These are phyloP conservation scores for Spizellomyces sp. DNA, from an alignment of 192 early-diverging fungal species.

Conservation along the genomic window DNA sequence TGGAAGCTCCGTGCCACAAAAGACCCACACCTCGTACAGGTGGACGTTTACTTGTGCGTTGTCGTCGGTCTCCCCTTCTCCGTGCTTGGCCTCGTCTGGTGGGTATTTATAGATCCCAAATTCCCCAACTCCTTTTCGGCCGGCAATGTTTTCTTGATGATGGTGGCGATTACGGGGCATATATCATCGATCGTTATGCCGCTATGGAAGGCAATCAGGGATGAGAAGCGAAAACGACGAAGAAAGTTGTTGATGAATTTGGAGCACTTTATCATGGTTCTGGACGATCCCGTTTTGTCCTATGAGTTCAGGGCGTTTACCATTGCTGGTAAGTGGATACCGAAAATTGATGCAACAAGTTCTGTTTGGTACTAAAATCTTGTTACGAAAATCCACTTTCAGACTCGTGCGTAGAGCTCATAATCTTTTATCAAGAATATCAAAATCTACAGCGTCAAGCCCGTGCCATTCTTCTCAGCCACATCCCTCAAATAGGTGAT, in stretches of 20 bases:
- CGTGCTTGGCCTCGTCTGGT: not conserved
- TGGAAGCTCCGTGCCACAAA: not conserved
- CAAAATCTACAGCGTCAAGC: constrained; percentile 11
- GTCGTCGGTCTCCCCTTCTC: not conserved
- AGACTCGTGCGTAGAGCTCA: constrained; percentile 7
- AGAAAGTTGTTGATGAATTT: not conserved
- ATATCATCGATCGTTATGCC: not conserved
- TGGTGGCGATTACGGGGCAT: not conserved
- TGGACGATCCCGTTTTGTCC: not conserved
- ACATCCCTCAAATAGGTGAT: not conserved
- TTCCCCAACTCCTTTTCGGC: not conserved
- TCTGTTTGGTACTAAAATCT: no score
- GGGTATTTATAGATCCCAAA: not conserved
- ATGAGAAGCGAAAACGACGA: not conserved
- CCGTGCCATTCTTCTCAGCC: not conserved
- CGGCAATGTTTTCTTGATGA: not conserved
- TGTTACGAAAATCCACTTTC: not conserved
- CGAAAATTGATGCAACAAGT: no score
- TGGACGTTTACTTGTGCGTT: constrained; percentile 6
- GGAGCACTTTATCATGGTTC: not conserved
- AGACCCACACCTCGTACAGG: not conserved
- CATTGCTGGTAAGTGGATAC: not conserved
- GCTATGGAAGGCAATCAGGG: not conserved
- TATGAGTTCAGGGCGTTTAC: not conserved
- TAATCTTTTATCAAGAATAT: constrained; percentile 6